Percentiles rank a stretch among this genome's conserved stretches.
phyloP scores from a whole-genome alignment of 1,139 yeast genomes.

The Nakaseomyces nivariensis region DNA sequence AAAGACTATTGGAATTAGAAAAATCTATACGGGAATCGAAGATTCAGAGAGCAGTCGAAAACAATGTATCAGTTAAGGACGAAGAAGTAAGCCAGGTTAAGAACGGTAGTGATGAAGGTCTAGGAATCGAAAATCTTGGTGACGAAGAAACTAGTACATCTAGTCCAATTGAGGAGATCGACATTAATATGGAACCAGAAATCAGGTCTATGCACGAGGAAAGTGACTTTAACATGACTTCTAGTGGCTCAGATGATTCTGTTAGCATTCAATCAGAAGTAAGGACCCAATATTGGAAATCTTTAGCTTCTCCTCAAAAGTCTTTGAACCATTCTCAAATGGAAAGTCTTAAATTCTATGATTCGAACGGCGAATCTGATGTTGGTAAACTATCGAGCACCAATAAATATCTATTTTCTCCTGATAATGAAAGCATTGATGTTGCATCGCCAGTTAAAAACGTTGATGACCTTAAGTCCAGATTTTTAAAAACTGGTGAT shows the following conservation, averaged over 20 bases:
- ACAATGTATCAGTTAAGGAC: background rate
- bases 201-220: background rate
- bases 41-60: background rate
- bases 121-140: no score
- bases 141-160: background rate
- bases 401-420: constrained; percentile 24
- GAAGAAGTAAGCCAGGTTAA: background rate
- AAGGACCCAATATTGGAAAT: constrained; percentile 11
- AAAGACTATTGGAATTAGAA: constrained; percentile 1
- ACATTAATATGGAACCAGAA: background rate
- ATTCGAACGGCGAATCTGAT: background rate
- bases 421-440: constrained; percentile 21
- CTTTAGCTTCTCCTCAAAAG: constrained; percentile 5
- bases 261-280: background rate
- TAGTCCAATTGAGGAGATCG: background rate
- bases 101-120: background rate
- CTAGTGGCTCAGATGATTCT: background rate
- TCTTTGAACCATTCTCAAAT: background rate
- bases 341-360: background rate
- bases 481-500: constrained; percentile 20
- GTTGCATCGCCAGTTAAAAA: constrained; percentile 27
- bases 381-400: constrained; percentile 3
- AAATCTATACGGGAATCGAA: background rate
- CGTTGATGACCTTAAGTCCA: constrained; percentile 23
- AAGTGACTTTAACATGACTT: background rate